phyloP scores from a whole-genome alignment of 2,329 filamentous ascomycete genomes.

The Coleophoma eucalyptorum region DNA sequence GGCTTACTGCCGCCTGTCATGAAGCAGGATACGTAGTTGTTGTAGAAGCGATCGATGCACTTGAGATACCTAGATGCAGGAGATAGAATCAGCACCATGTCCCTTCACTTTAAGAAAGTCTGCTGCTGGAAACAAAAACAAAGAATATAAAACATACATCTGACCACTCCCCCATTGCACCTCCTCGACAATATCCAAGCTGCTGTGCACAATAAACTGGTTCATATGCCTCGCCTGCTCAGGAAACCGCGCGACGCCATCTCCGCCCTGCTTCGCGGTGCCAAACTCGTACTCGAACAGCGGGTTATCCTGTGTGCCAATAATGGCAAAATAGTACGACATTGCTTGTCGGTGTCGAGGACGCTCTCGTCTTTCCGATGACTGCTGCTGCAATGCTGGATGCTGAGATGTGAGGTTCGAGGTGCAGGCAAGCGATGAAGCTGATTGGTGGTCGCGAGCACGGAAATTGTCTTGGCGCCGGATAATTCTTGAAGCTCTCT shows the following conservation, averaged over 20 bases:
- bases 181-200: slow-evolving; percentile 93
- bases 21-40: slow-evolving; percentile 93
- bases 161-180: slow-evolving; percentile 87
- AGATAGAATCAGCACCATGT: background rate
- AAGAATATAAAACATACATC: slow-evolving; percentile 51
- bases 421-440: slow-evolving; percentile 4
- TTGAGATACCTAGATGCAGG: slow-evolving; percentile 74
- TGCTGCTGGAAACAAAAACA: too few relatives aligned
- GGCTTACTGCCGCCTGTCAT: slow-evolving; percentile 71
- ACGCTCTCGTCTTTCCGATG: background rate
- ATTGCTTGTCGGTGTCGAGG: slow-evolving; percentile 41
- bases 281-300: slow-evolving; percentile 97
- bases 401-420: too few relatives aligned
- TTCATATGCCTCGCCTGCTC: slow-evolving; percentile 91
- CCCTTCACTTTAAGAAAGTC: too few relatives aligned
- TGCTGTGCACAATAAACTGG: slow-evolving; percentile 94
- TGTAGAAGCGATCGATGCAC: slow-evolving; percentile 94
- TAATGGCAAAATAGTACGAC: slow-evolving; percentile 98
- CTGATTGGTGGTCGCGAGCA: slow-evolving; percentile 16
- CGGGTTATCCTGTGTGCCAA: slow-evolving; percentile 92
- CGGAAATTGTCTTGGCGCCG: slow-evolving; percentile 16
- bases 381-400: background rate
- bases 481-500: slow-evolving; percentile 12
- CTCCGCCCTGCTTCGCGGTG: slow-evolving; percentile 91
- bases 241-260: slow-evolving; percentile 84